Conservation (phyloP, 2,329 filamentous ascomycete species). For the Colletotrichum trifolii region DNA sequence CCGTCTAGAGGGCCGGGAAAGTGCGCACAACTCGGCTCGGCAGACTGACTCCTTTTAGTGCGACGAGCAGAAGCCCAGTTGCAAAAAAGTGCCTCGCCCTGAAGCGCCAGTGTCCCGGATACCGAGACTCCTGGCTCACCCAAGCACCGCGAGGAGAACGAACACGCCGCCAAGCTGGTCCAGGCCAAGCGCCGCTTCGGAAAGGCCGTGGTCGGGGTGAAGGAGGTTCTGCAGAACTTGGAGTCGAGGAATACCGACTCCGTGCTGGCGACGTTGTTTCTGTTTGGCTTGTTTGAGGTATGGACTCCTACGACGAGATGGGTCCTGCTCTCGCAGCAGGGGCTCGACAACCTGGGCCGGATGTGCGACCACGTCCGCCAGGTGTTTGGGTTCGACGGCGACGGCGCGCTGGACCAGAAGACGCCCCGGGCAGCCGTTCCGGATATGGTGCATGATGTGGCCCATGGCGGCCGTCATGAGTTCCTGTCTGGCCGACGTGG, state of each 20-base stretch:
- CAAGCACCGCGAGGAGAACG: neutral
- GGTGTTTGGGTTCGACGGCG: neutral
- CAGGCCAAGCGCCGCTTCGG: neutral
- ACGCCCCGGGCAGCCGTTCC: neutral
- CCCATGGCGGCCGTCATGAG: neutral
- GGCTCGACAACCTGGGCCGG: neutral
- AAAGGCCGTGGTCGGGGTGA: neutral
- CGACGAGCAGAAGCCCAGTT: constrained; percentile 10
- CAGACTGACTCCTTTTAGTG: constrained; percentile 1
- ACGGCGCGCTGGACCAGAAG: neutral
- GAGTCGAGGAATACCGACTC: neutral
- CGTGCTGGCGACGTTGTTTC: neutral
- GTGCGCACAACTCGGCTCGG: no score
- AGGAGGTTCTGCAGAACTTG: neutral
- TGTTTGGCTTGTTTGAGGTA: constrained; percentile 11
- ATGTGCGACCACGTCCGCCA: neutral
- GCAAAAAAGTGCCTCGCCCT: neutral
- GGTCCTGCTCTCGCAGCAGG: neutral
- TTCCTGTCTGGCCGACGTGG: neutral
- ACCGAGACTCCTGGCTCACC: neutral
- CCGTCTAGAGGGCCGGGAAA: neutral
- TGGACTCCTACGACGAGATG: neutral
- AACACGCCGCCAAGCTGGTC: neutral
- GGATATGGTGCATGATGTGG: constrained; percentile 3
- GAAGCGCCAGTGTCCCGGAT: constrained; percentile 1